Conservation (phyloP, 2,329 filamentous ascomycete species). For the Monosporascus sp. region DNA sequence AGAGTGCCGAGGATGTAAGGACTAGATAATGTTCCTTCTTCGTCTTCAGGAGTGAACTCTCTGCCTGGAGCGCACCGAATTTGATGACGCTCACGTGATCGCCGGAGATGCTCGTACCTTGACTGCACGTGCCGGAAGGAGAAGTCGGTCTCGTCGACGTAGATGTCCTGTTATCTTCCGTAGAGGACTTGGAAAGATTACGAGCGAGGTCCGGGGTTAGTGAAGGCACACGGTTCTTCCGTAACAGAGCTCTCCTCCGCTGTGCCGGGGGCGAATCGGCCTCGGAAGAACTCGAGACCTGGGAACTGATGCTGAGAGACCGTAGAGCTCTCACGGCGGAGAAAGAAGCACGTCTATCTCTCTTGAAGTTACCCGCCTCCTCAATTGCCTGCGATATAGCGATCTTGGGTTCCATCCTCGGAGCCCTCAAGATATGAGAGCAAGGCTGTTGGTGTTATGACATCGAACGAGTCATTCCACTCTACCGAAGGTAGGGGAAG, state of each 20-base stretch:
- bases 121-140: constrained; percentile 22
- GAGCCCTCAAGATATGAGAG: constrained; percentile 1
- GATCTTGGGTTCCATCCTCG: constrained; percentile 21
- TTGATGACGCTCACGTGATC: constrained; percentile 30
- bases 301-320: constrained; percentile 26
- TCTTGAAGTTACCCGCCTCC: constrained; percentile 14
- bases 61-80: constrained; percentile 43
- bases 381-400: constrained; percentile 16
- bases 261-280: constrained; percentile 13
- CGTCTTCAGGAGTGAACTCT: constrained; percentile 43
- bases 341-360: constrained; percentile 24
- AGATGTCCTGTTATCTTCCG: constrained; percentile 21
- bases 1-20: constrained; percentile 43
- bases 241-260: constrained; percentile 17
- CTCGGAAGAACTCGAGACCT: constrained; percentile 23
- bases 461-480: constrained; percentile 1
- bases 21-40: constrained; percentile 45
- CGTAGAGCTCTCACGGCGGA: constrained; percentile 26
- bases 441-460: constrained; percentile 2
- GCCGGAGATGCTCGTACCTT: constrained; percentile 22
- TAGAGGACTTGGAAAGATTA: constrained; percentile 25
- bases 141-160: constrained; percentile 26
- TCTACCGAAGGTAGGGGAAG: background rate
- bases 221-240: constrained; percentile 18
- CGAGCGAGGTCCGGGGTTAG: constrained; percentile 20